These are phyloP conservation scores for Stagonosporopsis cucurbitacearum DNA, from an alignment of 2,329 filamentous ascomycete species.

Conservation along the genomic window DNA sequence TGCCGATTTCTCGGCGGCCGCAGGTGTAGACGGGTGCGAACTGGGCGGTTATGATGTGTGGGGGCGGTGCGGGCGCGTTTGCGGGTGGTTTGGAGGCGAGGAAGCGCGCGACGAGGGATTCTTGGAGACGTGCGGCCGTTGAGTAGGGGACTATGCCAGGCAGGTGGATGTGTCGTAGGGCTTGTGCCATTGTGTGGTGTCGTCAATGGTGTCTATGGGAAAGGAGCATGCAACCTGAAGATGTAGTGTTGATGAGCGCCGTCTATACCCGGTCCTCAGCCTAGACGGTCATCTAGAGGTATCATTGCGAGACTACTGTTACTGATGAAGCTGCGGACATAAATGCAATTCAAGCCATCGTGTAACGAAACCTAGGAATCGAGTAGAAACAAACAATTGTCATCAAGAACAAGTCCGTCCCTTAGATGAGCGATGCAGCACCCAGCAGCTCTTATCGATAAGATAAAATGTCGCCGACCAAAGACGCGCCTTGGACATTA, in stretches of 20 bases:
- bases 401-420: neutral
- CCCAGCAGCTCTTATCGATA: constrained; percentile 23
- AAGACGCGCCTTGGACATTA: neutral
- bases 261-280: neutral
- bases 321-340: neutral
- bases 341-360: neutral
- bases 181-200: constrained; percentile 8
- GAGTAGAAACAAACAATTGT: neutral
- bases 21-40: constrained; percentile 86
- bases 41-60: constrained; percentile 79
- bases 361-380: neutral
- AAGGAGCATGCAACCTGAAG: neutral
- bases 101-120: constrained; percentile 61
- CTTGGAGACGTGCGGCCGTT: constrained; percentile 63
- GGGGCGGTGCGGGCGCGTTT: constrained; percentile 59
- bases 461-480: constrained; percentile 20
- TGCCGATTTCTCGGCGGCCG: constrained; percentile 75
- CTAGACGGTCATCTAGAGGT: neutral
- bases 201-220: neutral
- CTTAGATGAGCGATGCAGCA: neutral
- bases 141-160: constrained; percentile 61
- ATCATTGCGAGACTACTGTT: neutral
- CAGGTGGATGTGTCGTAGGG: constrained; percentile 67
- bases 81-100: constrained; percentile 65
- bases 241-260: constrained; percentile 5